These are phyloP conservation scores for Hypoxylon sp. DNA, from an alignment of 2,329 filamentous ascomycete genomes.

Conservation along the genomic window DNA sequence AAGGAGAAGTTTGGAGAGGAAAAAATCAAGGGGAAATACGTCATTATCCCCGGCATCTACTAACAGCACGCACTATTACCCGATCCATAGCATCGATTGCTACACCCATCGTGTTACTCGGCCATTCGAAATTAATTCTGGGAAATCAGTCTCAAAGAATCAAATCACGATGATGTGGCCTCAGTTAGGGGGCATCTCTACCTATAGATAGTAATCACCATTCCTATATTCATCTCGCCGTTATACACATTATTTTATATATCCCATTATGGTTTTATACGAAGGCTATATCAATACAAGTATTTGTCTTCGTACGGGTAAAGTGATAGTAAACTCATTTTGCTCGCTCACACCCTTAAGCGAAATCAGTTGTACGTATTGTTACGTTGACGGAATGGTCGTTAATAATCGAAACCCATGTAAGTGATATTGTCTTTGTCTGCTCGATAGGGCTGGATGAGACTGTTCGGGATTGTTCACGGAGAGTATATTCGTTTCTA, in stretches of 20 bases:
- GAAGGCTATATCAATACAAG: too few species aligned
- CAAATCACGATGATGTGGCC: neutral
- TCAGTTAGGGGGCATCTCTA: neutral
- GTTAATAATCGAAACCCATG: neutral
- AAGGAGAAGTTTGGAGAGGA: slow-evolving; percentile 88
- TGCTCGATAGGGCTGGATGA: neutral
- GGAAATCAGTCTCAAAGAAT: neutral
- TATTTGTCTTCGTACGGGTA: neutral
- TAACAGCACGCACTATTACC: slow-evolving; percentile 24
- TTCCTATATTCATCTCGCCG: neutral
- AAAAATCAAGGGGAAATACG: slow-evolving; percentile 81
- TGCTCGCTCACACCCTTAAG: neutral
- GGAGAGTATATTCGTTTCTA: neutral
- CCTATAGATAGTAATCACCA: neutral
- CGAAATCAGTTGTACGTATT: neutral
- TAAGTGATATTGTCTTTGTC: neutral
- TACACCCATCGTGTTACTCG: neutral
- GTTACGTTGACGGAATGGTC: neutral
- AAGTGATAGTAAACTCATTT: neutral
- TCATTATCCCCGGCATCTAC: slow-evolving; percentile 69
- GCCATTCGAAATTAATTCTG: neutral
- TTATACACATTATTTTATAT: neutral
- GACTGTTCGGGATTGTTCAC: neutral
- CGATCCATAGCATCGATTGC: neutral
- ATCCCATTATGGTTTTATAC: neutral